These are phyloP conservation scores for Thalassiosira livingstoniorum DNA, from an alignment of 352 stramenopile genomes.

Conservation along the genomic window DNA sequence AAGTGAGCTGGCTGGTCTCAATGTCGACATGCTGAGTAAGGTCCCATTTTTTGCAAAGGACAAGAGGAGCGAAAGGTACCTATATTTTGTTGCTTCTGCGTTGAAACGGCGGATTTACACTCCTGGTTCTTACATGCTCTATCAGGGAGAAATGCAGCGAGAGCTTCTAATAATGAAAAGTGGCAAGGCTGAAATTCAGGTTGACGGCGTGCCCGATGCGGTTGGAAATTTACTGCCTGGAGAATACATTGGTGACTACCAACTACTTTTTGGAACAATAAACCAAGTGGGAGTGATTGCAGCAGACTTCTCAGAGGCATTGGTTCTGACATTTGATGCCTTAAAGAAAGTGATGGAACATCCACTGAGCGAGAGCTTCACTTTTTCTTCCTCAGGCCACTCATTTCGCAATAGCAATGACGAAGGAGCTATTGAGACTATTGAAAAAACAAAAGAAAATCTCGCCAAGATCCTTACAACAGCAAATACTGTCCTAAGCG, in stretches of 20 bases:
- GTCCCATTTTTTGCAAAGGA: slow-evolving; percentile 71
- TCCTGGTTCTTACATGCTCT: slow-evolving; percentile 64
- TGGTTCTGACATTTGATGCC: slow-evolving; percentile 62
- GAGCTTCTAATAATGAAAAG: slow-evolving; percentile 69
- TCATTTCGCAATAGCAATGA: slow-evolving; percentile 57
- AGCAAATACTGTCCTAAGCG: slow-evolving; percentile 32
- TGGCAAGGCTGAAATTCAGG: slow-evolving; percentile 56
- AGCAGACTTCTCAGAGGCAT: slow-evolving; percentile 63
- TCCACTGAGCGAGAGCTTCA: slow-evolving; percentile 28
- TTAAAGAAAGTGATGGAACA: slow-evolving; percentile 63
- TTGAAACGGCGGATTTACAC: slow-evolving; percentile 61
- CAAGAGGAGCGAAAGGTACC: slow-evolving; percentile 50
- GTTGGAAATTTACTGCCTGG: slow-evolving; percentile 57
- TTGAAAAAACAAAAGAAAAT: slow-evolving; percentile 51
- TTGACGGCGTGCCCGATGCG: slow-evolving; percentile 47
- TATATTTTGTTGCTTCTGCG: slow-evolving; percentile 46
- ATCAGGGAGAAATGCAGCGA: slow-evolving; percentile 65
- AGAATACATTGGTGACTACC: slow-evolving; percentile 74
- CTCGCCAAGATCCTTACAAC: slow-evolving; percentile 29
- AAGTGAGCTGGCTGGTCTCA: slow-evolving; percentile 43
- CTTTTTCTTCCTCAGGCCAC: slow-evolving; percentile 30
- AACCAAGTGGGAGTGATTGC: slow-evolving; percentile 63
- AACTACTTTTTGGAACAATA: slow-evolving; percentile 67
- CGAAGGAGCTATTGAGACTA: slow-evolving; percentile 59
- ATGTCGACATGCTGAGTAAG: slow-evolving; percentile 56